Base-by-base conservation (phyloP, 192 early-diverging fungal species). In the Martensiomyces pterosporus region DNA sequence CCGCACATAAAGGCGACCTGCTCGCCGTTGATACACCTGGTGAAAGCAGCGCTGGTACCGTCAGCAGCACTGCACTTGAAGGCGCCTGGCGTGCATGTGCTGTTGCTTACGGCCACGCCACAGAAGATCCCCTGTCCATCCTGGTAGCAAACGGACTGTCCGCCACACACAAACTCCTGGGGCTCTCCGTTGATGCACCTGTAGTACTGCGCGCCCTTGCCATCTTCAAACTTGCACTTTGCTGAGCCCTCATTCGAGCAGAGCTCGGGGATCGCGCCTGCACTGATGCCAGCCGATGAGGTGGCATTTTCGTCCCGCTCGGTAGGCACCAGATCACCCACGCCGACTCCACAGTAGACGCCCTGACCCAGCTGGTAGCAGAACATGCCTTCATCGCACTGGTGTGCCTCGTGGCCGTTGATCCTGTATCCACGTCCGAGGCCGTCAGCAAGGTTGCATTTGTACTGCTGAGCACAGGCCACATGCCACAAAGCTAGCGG, bases 281-380 rank as follows among this genome's bases (percentile, higher is more conserved):
- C 34, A 22, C 34, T 0, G 47, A 18, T 14, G 16, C n/a, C 3
- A 32, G 43, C 13, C 4, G 49, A 17, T 4, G 42, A 18, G 17
- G 22, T 8, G 7, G 47, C 19, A 18, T 22, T 36, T 9, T 29
- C 3, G 22, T 39, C 21, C n/a, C n/a, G n/a, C n/a, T n/a, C n/a
- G n/a, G 56, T 16, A 9, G 48, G 10, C 2, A 44, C 15, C 13
- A 22, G 7, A 22, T 42, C 41, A 41, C 47, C 48, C 2, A 44
- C 21, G 0, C 56, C 56, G 9, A 41, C 47, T 15, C 56, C 56
- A n/a, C 47, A 58, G 47, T 58, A 58, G 17, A 58, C 24, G 34
- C 47, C 56, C 35, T 58, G 47, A 19, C 47, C 56, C n/a, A 58
- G 35, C 25, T 58, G 56, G 41, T 50, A 45, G 40, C 56, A 45